Conservation (phyloP, 2,329 filamentous ascomycete genomes). For the Ophiognomonia clavigignenti-juglandacearum region DNA sequence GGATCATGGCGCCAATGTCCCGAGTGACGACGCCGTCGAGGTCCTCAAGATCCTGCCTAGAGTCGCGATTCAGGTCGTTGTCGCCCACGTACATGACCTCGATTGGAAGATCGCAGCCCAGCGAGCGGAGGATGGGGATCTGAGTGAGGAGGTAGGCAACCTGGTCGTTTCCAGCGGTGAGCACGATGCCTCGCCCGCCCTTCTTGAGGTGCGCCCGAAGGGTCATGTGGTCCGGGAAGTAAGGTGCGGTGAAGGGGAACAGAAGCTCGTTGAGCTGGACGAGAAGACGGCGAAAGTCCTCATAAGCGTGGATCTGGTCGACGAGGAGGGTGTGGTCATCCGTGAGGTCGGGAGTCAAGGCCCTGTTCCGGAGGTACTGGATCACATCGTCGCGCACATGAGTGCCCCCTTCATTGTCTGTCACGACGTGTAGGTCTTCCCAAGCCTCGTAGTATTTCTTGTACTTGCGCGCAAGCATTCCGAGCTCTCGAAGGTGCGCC, state of each 20-base stretch:
- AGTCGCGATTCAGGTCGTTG: conserved; percentile 36
- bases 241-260: conserved; percentile 34
- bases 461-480: conserved; percentile 33
- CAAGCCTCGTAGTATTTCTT: conserved; percentile 34
- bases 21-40: conserved; percentile 37
- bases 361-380: conserved; percentile 28
- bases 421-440: conserved; percentile 30
- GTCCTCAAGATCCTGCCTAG: conserved; percentile 34
- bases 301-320: conserved; percentile 34
- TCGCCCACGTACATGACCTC: conserved; percentile 39
- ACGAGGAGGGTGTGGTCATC: conserved; percentile 21
- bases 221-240: conserved; percentile 39
- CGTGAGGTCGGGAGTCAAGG: conserved; percentile 11
- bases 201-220: conserved; percentile 35
- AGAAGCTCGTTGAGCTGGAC: conserved; percentile 32
- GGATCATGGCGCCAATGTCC: conserved; percentile 38
- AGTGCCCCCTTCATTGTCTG: conserved; percentile 26
- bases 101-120: conserved; percentile 33
- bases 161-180: conserved; percentile 38
- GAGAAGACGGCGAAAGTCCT: conserved; percentile 35
- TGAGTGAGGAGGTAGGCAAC: conserved; percentile 37
- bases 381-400: conserved; percentile 36
- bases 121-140: conserved; percentile 30
- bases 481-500: conserved; percentile 32
- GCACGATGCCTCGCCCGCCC: conserved; percentile 37